Evolutionary conservation across 225 moss, liverwort and hornwort species (phyloP), one percentile per base, ranked within the genome.

Genomic region (Asterella californica): DNA sequence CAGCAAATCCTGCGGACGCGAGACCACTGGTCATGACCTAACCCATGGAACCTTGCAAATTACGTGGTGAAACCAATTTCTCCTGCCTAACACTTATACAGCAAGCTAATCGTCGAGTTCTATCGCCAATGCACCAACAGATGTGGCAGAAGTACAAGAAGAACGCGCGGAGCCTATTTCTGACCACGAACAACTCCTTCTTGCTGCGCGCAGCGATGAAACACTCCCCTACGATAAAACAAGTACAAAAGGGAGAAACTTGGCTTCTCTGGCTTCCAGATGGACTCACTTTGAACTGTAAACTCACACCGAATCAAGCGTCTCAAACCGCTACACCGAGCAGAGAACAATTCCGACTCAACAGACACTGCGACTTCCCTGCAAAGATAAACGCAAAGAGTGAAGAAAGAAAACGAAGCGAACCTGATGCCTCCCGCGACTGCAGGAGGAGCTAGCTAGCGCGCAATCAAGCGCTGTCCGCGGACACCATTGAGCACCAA

Each of bases 401-500:
- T 18, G 14, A 53, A n/a, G 15, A 32, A 52, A 2, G 18, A 36
- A 36, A 0, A 68, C 4, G 36, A 12, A 34, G 52, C 22, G 0
- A 30, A 54, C 8, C 15, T 18, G 52, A 18, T 33, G 19, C 15
- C 30, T 67, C 18, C 22, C 32, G 29, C 74, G 50, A 18, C 74
- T 17, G 17, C 53, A 74, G 74, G 29, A 9, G 5, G 24, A 24
- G 72, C 30, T 27, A 67, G 7, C 17, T 67, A 19, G 10, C 32
- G 18, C 2, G 74, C 74, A 30, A 53, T 74, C 30, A 74, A 17
- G 33, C 29, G 73, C 50, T 50, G 15, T 19, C 32, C 52, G 8
- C 52, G 29, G 74, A 73, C 53, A 74, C 53, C 52, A 74, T 30
- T 32, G 32, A 49, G 74, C 74, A 33, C 15, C 50, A 33, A 74